phyloP scores from a whole-genome alignment of 2,329 filamentous ascomycete genomes.

The Lachnum nothofagi region DNA sequence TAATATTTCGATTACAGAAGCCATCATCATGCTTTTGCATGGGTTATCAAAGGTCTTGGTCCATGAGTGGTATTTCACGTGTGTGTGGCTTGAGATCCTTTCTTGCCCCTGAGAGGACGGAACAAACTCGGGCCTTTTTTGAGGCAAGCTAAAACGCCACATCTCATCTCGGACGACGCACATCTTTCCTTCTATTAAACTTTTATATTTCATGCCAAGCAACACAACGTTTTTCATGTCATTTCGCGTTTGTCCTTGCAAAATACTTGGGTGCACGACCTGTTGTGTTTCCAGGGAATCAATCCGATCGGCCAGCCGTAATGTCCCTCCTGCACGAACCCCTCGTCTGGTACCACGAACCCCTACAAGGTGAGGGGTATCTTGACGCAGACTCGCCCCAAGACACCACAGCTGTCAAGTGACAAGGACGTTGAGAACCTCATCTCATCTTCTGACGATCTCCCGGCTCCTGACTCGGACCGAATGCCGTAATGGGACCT shows the following conservation, averaged over 20 bases:
- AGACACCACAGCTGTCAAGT: neutral
- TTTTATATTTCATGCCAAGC: neutral
- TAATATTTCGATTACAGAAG: no score
- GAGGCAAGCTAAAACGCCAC: neutral
- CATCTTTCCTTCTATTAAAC: no score
- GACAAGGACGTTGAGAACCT: neutral
- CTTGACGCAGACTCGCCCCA: neutral
- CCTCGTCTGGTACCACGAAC: no score
- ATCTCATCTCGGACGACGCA: neutral
- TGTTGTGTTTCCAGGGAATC: neutral
- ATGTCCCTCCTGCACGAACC: neutral
- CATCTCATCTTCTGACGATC: conserved; percentile 1
- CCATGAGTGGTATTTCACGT: no score
- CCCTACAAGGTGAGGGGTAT: neutral
- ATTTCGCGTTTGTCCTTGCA: neutral
- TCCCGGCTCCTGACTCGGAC: neutral
- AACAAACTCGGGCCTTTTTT: neutral
- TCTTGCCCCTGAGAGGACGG: no score
- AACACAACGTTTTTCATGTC: neutral
- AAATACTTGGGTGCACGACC: neutral
- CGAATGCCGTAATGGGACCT: neutral
- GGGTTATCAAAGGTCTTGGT: no score
- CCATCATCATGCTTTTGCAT: no score
- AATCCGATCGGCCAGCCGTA: neutral
- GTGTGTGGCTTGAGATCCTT: neutral